A percentile compares a stretch with the other conserved stretches of the same genome.
Conservation (phyloP, 108 stramenopile genomes). For the Parietichytrium sp. region DNA sequence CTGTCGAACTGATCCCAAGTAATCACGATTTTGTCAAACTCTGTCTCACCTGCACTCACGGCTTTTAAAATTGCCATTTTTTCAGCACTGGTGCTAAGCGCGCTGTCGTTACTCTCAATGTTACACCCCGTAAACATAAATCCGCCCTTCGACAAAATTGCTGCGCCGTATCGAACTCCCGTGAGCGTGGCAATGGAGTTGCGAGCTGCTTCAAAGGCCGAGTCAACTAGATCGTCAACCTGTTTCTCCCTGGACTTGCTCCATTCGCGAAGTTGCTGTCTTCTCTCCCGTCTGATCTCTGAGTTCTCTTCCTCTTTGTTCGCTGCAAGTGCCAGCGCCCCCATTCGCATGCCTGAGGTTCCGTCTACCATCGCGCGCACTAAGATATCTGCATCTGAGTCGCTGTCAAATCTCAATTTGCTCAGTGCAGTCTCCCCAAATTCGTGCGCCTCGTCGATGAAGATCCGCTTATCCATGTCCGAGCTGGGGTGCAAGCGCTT, state of each 20-base stretch:
- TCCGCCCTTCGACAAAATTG: neutral
- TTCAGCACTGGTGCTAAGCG: constrained; percentile 33
- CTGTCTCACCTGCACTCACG: neutral
- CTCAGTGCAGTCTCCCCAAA: neutral
- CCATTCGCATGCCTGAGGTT: too few species aligned
- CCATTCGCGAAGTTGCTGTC: neutral
- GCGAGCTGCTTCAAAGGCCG: neutral
- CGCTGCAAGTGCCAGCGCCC: neutral
- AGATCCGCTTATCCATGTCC: neutral
- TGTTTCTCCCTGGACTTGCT: neutral
- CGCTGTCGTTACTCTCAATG: constrained; percentile 23
- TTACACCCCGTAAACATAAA: constrained; percentile 18
- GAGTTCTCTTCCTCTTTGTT: neutral
- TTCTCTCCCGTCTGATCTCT: neutral
- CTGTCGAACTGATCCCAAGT: constrained; percentile 13
- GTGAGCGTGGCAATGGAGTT: neutral
- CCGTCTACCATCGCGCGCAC: neutral
- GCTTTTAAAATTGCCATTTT: constrained; percentile 38
- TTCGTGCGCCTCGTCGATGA: constrained; percentile 14
- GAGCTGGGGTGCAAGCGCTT: neutral
- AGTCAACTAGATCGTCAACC: constrained; percentile 9
- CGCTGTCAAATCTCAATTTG: neutral
- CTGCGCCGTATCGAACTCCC: constrained; percentile 25
- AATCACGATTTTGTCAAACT: neutral
- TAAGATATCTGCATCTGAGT: neutral